Evolutionary conservation across 1,139 yeast genomes (phyloP).

Genomic region (Nakaseomyces sp.): DNA sequence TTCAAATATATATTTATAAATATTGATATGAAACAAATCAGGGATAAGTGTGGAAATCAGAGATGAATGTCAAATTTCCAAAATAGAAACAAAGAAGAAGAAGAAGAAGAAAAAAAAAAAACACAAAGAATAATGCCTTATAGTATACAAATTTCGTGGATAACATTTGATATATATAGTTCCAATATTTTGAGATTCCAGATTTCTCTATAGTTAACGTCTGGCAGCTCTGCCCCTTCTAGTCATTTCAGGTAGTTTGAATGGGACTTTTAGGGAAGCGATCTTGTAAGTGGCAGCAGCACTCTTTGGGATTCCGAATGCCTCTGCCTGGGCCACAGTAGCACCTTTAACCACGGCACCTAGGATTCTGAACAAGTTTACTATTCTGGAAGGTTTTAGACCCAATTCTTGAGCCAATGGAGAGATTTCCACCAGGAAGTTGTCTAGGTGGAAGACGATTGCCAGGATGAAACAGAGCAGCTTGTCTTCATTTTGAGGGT

Average conservation of each 20-base stretch:
- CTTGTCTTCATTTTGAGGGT: slow-evolving; percentile 82
- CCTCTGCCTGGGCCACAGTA: slow-evolving; percentile 74
- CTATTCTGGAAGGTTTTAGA: slow-evolving; percentile 67
- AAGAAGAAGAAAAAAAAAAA: no score
- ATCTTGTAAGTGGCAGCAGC: slow-evolving; percentile 63
- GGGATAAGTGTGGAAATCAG: no score
- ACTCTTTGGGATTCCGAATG: slow-evolving; percentile 64
- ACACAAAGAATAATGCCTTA: no score
- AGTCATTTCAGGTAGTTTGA: slow-evolving; percentile 76
- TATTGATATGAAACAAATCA: no score
- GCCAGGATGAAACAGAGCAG: slow-evolving; percentile 71
- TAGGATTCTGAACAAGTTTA: slow-evolving; percentile 61
- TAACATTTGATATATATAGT: no score
- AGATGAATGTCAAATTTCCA: no score
- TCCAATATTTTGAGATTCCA: no score
- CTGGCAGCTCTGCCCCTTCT: slow-evolving; percentile 49
- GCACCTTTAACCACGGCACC: slow-evolving; percentile 77
- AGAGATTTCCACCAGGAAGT: slow-evolving; percentile 63
- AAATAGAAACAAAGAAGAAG: no score
- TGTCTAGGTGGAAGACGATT: slow-evolving; percentile 64
- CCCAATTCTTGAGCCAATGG: slow-evolving; percentile 83
- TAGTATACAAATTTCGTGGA: no score
- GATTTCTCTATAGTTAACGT: slow-evolving; percentile 7
- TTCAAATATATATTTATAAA: no score
- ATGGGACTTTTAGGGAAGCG: slow-evolving; percentile 81